Evolutionary conservation across 2,329 filamentous ascomycete genomes (phyloP).

Genomic region (Zasmidium citrigriseum): DNA sequence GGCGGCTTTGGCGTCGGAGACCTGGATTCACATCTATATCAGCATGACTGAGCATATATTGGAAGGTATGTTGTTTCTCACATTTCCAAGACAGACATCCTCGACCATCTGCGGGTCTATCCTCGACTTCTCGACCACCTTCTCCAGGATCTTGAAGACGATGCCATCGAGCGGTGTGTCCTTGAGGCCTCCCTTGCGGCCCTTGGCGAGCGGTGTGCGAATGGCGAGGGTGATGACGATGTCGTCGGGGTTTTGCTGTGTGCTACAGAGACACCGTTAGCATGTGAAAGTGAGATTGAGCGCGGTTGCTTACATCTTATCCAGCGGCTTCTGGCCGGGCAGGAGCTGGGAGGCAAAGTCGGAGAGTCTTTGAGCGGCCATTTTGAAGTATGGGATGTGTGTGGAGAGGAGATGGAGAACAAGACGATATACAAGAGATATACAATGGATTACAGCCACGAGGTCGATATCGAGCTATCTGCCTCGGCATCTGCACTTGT

Average conservation of each 20-base stretch:
- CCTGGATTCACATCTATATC: conserved; percentile 48
- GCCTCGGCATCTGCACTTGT: neutral
- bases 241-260: conserved; percentile 80
- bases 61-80: conserved; percentile 40
- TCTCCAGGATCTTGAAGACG: conserved; percentile 77
- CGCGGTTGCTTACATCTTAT: conserved; percentile 76
- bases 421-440: conserved; percentile 10
- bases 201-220: conserved; percentile 88
- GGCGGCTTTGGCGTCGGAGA: conserved; percentile 80
- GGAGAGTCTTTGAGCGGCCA: conserved; percentile 83
- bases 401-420: neutral
- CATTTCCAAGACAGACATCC: conserved; percentile 92
- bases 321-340: conserved; percentile 67
- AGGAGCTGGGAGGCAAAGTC: conserved; percentile 86
- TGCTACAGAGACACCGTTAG: conserved; percentile 9
- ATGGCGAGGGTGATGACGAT: conserved; percentile 92
- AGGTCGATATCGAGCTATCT: neutral
- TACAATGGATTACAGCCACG: conserved; percentile 9
- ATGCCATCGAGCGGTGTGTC: conserved; percentile 89
- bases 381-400: conserved; percentile 43
- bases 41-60: conserved; percentile 56
- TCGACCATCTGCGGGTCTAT: conserved; percentile 40
- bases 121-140: conserved; percentile 42
- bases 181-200: conserved; percentile 90
- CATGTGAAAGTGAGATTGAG: conserved; percentile 48